Base-by-base conservation (phyloP, 1,284 basidiomycete genomes). In the Baeospora myosura region DNA sequence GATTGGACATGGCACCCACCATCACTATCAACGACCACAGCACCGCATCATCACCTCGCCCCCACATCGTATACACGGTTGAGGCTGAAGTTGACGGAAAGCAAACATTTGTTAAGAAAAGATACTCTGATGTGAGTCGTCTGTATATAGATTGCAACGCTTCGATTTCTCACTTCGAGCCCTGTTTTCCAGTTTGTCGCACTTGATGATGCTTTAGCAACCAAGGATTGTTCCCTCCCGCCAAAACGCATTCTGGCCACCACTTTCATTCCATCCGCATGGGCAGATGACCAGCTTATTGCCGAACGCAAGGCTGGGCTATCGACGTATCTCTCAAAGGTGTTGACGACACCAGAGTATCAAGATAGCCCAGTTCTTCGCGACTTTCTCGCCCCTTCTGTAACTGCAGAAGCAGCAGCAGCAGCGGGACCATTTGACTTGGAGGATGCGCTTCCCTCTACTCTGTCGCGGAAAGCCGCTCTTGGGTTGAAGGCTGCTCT, bases 271-370 rank as follows among this genome's bases (percentile, higher is more conserved):
- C 73, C 71, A 0, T 68, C 67, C 3, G 69, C 71, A n/a, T 74
- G 72, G 72, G 59, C 69, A 18, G 71, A 75, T 51, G 72, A 76
- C 46, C 45, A 60, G 11, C 65, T 76, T 32, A 71, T 76, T 46
- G 52, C 65, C 0, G 75, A 74, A 49, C 71, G 74, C 51, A 78
- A 73, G 55, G 51, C 53, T 12, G 74, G 71, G 3, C 54, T 76
- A 10, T 53, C 60, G 23, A 54, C 55, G 14, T 76, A 75, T 48
- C 58, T 76, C 38, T 58, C 59, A 36, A 54, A 59, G 22, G 53
- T 74, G 34, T 51, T 71, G 7, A 47, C 55, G n/a, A 53, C 49
- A 17, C 55, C 63, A 5, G 55, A 61, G 24, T 69, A 62, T 50
- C 52, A 58, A 21, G 50, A 58, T 20, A 50, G 59, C 28, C 46